phyloP scores from a whole-genome alignment of 257 asterid species.

The Ilex asprella region DNA sequence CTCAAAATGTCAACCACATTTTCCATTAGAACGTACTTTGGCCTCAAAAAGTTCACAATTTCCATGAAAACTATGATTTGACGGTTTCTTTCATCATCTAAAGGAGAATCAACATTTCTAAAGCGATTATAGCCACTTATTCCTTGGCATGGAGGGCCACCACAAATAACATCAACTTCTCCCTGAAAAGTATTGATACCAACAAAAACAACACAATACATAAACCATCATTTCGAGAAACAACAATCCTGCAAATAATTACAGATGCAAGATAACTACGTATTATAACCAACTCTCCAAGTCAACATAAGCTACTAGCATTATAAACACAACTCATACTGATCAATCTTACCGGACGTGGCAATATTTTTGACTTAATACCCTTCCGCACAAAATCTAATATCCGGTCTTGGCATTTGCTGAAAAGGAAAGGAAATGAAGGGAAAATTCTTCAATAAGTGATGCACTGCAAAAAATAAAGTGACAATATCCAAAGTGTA shows the following conservation, averaged over 20 bases:
- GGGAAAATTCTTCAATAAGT: conserved; percentile 7
- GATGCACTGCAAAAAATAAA: no score
- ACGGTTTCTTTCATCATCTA: conserved; percentile 38
- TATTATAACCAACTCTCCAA: no score
- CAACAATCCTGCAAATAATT: not conserved
- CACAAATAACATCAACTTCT: conserved; percentile 44
- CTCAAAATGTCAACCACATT: conserved; percentile 45
- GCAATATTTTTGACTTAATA: conserved; percentile 30
- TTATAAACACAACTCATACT: conserved; percentile 6
- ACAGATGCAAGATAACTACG: not conserved
- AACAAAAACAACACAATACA: not conserved
- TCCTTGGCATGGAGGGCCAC: conserved; percentile 61
- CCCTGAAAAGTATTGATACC: conserved; percentile 25
- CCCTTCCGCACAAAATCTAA: conserved; percentile 30
- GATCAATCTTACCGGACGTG: conserved; percentile 39
- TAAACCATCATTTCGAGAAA: not conserved
- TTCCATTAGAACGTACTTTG: conserved; percentile 51
- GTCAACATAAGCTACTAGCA: not conserved
- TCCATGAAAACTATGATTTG: conserved; percentile 44
- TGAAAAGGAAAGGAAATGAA: conserved; percentile 14
- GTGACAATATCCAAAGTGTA: conserved; percentile 4
- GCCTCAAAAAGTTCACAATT: conserved; percentile 38
- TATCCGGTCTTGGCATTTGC: conserved; percentile 37
- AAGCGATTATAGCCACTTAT: conserved; percentile 53
- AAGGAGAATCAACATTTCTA: conserved; percentile 42